Percentiles rank a stretch among this genome's conserved stretches.
These are phyloP conservation scores for Saccharomycopsis sp. DNA, from an alignment of 805 yeast genomes.

Conservation along the genomic window DNA sequence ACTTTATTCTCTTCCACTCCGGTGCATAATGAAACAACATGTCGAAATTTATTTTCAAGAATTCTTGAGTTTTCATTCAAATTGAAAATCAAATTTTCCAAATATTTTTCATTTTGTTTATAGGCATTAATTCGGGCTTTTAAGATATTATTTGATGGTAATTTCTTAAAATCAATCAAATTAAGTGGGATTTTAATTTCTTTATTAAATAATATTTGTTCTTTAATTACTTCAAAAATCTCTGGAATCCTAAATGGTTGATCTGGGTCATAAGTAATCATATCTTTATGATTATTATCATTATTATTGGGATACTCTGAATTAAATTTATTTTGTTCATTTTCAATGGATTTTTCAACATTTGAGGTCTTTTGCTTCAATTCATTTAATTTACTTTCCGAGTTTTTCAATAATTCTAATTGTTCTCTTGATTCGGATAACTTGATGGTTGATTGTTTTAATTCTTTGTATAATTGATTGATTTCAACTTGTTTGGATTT, in stretches of 20 bases:
- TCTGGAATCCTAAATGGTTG: constrained; percentile 74
- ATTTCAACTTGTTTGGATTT: constrained; percentile 41
- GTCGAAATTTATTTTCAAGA: constrained; percentile 68
- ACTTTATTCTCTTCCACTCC: constrained; percentile 77
- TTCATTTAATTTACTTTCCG: constrained; percentile 34
- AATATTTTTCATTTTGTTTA: constrained; percentile 49
- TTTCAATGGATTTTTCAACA: constrained; percentile 50
- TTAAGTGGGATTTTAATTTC: neutral
- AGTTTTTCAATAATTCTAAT: constrained; percentile 41
- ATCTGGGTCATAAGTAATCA: constrained; percentile 62
- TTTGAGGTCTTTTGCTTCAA: constrained; percentile 46
- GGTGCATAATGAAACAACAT: constrained; percentile 83
- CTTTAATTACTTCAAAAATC: constrained; percentile 44
- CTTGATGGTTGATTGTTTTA: constrained; percentile 45
- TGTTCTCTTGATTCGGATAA: constrained; percentile 38
- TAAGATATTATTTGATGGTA: constrained; percentile 35
- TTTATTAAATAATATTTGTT: constrained; percentile 23
- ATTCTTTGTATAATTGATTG: constrained; percentile 40
- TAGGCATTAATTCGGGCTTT: constrained; percentile 79
- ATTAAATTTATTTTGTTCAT: constrained; percentile 49
- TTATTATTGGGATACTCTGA: constrained; percentile 30
- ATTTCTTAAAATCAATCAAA: neutral
- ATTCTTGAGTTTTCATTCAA: constrained; percentile 45
- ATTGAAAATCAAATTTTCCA: constrained; percentile 41
- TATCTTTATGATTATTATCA: constrained; percentile 29